Base-by-base conservation (phyloP, 495 filamentous ascomycete species). In the Penicillium crystallinum region DNA sequence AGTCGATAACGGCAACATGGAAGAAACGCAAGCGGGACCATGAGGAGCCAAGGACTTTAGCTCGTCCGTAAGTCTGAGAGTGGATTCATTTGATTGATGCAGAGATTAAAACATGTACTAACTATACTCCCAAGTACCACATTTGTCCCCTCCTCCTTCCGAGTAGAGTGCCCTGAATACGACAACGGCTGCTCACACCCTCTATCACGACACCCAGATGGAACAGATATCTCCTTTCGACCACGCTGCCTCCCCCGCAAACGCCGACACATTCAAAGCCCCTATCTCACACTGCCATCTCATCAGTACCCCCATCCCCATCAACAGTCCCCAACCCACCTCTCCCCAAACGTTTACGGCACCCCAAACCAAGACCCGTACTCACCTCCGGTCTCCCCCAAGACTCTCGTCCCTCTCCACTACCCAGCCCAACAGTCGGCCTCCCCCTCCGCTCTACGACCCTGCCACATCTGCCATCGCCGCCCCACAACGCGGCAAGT, bases 391-490 rank as follows among this genome's bases (percentile, higher is more conserved):
- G 60, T 72, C 17, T 71, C 71, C 7, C 69, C 69, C 3, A 72
- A 65, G 47, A 65, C 65, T 6, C 41, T 67, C 22, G 57, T 70
- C 17, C 65, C 68, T 0, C 45, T 62, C 8, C 42, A 58, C 19
- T 56, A 62, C 35, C 53, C 52, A 30, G 36, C 31, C 0, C 45
- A 46, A 10, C 46, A 50, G 27, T 63, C 63, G 25, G 52, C 63
- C 19, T 63, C 68, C 27, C 52, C 62, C 6, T 61, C 65, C 0
- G 64, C 61, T 18, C 65, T 79, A 2, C 66, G 68, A 23, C 73
- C 75, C 2, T 81, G 78, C 31, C 74, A 81, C 56, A 72, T 81
- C 46, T 81, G 78, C 46, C 67, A 76, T 45, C 65, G 75, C 18
- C 70, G 68, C 44, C 78, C 78, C 2, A 77, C 72, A 6, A 73